phyloP scores from a whole-genome alignment of 1,284 basidiomycete genomes.

The Stygiomarasmius scandens region DNA sequence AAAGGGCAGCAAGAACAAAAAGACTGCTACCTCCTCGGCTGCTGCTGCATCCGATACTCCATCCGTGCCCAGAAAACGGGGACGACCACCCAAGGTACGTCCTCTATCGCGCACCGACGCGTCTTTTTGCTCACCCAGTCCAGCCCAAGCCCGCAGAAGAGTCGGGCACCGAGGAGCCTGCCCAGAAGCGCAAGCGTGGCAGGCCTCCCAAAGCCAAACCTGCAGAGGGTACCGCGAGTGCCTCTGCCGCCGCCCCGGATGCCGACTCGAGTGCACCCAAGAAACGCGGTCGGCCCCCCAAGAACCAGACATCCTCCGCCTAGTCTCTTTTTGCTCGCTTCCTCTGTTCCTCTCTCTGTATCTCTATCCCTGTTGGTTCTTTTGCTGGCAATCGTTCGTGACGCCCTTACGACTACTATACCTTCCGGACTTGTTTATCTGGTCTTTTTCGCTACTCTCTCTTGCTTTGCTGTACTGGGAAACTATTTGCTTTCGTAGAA shows the following conservation, averaged over 20 bases:
- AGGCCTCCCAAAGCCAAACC: conserved; percentile 74
- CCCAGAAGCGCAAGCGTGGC: conserved; percentile 68
- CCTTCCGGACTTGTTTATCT: conserved; percentile 1
- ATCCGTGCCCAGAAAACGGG: conserved; percentile 55
- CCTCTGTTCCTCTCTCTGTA: conserved; percentile 23
- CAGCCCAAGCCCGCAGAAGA: conserved; percentile 62
- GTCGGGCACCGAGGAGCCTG: conserved; percentile 39
- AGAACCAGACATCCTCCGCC: conserved; percentile 37
- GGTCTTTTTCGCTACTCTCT: conserved; percentile 1
- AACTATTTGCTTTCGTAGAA: conserved; percentile 6
- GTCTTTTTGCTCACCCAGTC: conserved; percentile 28
- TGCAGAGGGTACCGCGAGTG: conserved; percentile 38
- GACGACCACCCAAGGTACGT: conserved; percentile 76
- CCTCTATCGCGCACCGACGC: conserved; percentile 18
- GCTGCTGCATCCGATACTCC: conserved; percentile 40
- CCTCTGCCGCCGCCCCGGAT: conserved; percentile 40
- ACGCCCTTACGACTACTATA: conserved; percentile 7
- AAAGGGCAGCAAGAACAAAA: conserved; percentile 84
- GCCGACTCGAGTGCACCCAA: conserved; percentile 55
- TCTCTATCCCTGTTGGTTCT: conserved; percentile 44
- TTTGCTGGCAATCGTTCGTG: conserved; percentile 24
- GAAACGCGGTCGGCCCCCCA: conserved; percentile 74
- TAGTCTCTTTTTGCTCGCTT: conserved; percentile 28
- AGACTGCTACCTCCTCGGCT: conserved; percentile 43
- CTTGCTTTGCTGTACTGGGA: background rate